phyloP scores from a whole-genome alignment of 2,329 filamentous ascomycete genomes.

The Ceratocystis ficicola region DNA sequence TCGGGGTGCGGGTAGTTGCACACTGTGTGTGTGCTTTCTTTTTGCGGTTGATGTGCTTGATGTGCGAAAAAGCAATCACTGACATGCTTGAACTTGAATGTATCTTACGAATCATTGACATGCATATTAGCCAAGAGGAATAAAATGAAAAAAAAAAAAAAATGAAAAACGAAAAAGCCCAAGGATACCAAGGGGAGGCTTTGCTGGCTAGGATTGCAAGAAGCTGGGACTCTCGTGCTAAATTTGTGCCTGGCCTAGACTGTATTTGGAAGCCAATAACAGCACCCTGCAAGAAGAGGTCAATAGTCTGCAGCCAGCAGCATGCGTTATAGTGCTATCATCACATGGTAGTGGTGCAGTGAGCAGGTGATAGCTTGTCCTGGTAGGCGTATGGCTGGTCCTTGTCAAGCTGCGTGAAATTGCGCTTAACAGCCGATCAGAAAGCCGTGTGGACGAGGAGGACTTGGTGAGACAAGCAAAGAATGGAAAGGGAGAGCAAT shows the following conservation, averaged over 20 bases:
- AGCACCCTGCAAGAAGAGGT: neutral
- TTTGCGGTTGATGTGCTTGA: no score
- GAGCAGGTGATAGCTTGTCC: neutral
- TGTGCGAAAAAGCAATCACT: no score
- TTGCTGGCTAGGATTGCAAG: neutral
- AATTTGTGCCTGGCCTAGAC: neutral
- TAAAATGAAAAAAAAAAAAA: no score
- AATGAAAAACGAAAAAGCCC: neutral
- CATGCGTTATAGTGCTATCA: neutral
- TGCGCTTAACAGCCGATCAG: constrained; percentile 10
- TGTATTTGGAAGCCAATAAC: neutral
- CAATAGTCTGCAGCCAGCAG: neutral
- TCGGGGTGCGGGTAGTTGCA: no score
- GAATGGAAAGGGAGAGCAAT: no score
- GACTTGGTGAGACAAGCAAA: neutral
- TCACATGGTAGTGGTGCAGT: neutral
- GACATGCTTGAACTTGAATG: no score
- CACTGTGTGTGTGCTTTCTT: no score
- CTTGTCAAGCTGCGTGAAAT: neutral
- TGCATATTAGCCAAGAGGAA: neutral
- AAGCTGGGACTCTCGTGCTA: no score
- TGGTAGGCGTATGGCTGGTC: neutral
- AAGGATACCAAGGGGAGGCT: neutral
- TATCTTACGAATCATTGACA: no score
- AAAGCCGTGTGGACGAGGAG: neutral